phyloP scores from a whole-genome alignment of 306 rosid genomes.

The Quillaja saponaria region DNA sequence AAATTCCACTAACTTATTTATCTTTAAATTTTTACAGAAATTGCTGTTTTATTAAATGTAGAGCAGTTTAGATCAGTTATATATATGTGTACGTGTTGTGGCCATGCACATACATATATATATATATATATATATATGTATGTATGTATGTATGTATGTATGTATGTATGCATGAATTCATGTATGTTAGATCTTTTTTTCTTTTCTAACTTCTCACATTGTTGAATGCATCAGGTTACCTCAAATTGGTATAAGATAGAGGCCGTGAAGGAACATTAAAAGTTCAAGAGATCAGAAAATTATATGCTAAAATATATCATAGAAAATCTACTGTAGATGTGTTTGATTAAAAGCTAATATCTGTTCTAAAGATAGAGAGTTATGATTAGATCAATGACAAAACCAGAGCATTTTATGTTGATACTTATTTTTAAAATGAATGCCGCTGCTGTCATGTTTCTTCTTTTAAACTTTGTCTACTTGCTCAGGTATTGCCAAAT shows the following conservation, averaged over 20 bases:
- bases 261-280: conserved; percentile 88
- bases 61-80: background rate
- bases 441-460: conserved; percentile 17
- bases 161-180: too few relatives aligned
- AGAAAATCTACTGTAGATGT: background rate
- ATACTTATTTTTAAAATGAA: conserved; percentile 17
- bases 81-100: too few relatives aligned
- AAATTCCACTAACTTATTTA: conserved; percentile 16
- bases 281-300: conserved; percentile 71
- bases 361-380: conserved; percentile 14
- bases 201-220: conserved; percentile 19
- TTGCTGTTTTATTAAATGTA: conserved; percentile 9
- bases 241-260: conserved; percentile 81
- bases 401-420: conserved; percentile 15
- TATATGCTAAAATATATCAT: conserved; percentile 61
- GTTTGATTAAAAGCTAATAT: conserved; percentile 20
- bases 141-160: too few relatives aligned
- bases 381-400: conserved; percentile 20
- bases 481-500: conserved; percentile 85
- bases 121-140: too few relatives aligned
- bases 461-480: conserved; percentile 23
- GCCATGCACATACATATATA: too few relatives aligned
- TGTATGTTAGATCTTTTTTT: conserved; percentile 5
- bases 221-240: conserved; percentile 67
- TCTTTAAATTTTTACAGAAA: conserved; percentile 6